Evolutionary conservation across 768 basidiomycete genomes (phyloP).

Genomic region (Antrodiella citrinella): DNA sequence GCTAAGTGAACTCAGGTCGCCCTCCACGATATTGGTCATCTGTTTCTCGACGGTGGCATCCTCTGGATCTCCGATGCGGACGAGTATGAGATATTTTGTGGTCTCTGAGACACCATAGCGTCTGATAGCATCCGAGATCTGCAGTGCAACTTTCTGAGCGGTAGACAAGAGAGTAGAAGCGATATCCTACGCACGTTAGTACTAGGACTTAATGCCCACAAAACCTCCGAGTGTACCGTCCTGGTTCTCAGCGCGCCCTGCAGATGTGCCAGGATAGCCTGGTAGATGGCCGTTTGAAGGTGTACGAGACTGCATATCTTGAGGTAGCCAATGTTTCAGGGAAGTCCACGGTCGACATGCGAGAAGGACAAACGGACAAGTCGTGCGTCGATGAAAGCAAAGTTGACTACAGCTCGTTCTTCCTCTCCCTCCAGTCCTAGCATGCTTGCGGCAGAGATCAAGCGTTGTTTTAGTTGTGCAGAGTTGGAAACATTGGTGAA

Average conservation of each 20-base stretch:
- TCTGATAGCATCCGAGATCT: slow-evolving; percentile 86
- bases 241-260: slow-evolving; percentile 64
- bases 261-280: slow-evolving; percentile 64
- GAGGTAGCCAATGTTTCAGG: slow-evolving; percentile 1
- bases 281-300: slow-evolving; percentile 76
- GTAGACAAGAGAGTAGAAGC: background rate
- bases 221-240: slow-evolving; percentile 84
- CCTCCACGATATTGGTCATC: background rate
- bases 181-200: slow-evolving; percentile 54
- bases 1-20: background rate
- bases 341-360: background rate
- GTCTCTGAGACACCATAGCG: slow-evolving; percentile 76
- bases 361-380: slow-evolving; percentile 48
- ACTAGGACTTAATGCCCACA: slow-evolving; percentile 82
- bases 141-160: background rate
- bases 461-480: slow-evolving; percentile 47
- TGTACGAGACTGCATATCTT: slow-evolving; percentile 81
- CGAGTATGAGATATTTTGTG: slow-evolving; percentile 60
- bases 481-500: slow-evolving; percentile 65
- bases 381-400: slow-evolving; percentile 82
- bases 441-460: slow-evolving; percentile 61
- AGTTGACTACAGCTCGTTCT: slow-evolving; percentile 76
- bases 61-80: slow-evolving; percentile 37
- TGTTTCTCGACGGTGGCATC: background rate
- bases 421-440: slow-evolving; percentile 51